A percentile compares a stretch with the other conserved stretches of the same genome.
Evolutionary conservation across 257 asterid species (phyloP).

Genomic region (Solanum verrucosum): DNA sequence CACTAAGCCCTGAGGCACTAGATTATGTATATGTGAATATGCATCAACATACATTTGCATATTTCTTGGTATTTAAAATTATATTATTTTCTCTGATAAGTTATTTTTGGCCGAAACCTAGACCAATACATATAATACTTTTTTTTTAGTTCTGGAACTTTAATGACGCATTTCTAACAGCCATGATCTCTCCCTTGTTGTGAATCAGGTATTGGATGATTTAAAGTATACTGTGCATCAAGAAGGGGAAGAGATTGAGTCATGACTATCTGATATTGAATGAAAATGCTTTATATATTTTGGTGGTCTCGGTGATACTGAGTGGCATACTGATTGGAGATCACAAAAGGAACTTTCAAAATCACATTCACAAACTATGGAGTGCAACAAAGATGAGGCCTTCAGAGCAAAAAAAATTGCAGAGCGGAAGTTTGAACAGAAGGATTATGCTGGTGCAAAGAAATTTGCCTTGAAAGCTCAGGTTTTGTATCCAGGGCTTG

Average conservation of each 20-base stretch:
- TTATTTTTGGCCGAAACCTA: background rate
- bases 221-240: background rate
- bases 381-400: constrained; percentile 77
- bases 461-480: constrained; percentile 62
- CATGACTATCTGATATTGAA: background rate
- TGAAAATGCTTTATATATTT: background rate
- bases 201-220: constrained; percentile 8
- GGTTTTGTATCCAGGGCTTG: constrained; percentile 45
- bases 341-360: constrained; percentile 3
- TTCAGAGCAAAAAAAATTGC: constrained; percentile 55
- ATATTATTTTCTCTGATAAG: background rate
- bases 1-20: background rate
- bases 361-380: constrained; percentile 33
- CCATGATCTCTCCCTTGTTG: background rate
- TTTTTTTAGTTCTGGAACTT: background rate
- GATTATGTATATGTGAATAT: background rate
- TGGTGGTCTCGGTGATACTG: constrained; percentile 1
- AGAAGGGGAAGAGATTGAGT: background rate
- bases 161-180: background rate
- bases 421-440: constrained; percentile 41
- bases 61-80: background rate
- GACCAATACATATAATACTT: background rate
- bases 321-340: constrained; percentile 9
- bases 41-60: background rate
- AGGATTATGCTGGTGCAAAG: constrained; percentile 53